Base-by-base conservation (phyloP, 2,329 filamentous ascomycete species). In the Aspergillus sp. region DNA sequence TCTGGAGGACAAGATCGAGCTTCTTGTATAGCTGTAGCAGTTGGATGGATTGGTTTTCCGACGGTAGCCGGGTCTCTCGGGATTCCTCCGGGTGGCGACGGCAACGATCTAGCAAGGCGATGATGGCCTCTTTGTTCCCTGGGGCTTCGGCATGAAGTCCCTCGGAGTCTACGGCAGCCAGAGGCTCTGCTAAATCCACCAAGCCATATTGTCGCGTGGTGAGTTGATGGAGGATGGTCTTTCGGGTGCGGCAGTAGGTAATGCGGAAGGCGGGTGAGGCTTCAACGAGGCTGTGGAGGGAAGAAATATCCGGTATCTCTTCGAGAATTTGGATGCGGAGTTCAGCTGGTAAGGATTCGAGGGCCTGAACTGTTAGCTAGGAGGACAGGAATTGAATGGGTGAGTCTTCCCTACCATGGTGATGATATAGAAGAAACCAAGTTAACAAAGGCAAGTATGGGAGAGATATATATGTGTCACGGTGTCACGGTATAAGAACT, bases 291-390 rank as follows among this genome's bases (percentile, higher is more conserved):
- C 45, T 35, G n/a, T 55, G 43, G 26, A 59, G 50, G 38, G 56
- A 44, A 13, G 35, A 42, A 11, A 51, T 36, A 36, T 59, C 50
- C 2, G 53, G 53, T n/a, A 58, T 33, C 10, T 45, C 38, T 36
- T 55, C 20, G 24, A 59, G 52, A 1, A 59, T 46, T 10, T 47
- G 52, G 40, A 59, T 51, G 19, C 52, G 52, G 2, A 59, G 50
- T 45, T 59, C 56, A 16, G 56, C 45, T 1, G 56, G 54, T 13
- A 59, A 47, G 10, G 41, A 38, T 51, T 59, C 56, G 13, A 59
- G 41, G 16, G 40, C 17, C 40, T 42, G 16, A 8, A 30, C 3
- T 30, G 26, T 30, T 30, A 30, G 26, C 26, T 30, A 8, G 24
- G 22, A 7, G 5, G 22, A 7, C n/a, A 7, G 5, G 7, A 6